phyloP scores from a whole-genome alignment of 257 asterid genomes.

The Solanum peruvianum region DNA sequence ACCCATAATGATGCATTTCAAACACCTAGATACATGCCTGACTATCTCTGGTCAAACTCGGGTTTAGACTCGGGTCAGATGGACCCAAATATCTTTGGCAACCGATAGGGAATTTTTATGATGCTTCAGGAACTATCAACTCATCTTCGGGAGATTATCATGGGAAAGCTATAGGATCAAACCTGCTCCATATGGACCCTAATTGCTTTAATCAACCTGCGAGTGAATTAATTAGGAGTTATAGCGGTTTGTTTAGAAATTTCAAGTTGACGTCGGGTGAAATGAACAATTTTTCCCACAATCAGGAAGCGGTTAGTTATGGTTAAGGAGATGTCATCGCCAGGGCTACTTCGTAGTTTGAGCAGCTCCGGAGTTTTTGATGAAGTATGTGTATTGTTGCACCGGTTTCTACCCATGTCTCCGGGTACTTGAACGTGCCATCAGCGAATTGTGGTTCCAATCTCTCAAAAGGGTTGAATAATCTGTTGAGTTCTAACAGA shows the following conservation, averaged over 20 bases:
- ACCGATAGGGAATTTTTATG: too few relatives aligned
- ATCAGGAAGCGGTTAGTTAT: too few relatives aligned
- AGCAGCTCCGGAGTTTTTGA: background rate
- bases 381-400: background rate
- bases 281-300: background rate
- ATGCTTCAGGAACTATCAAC: background rate
- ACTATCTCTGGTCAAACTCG: rapidly evolving
- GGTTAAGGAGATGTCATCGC: background rate
- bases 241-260: background rate
- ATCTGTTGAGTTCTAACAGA: background rate
- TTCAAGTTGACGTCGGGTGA: background rate
- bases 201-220: background rate
- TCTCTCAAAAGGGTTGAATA: background rate
- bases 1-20: background rate
- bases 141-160: background rate
- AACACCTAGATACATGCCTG: background rate
- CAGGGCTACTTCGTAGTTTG: background rate
- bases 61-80: background rate
- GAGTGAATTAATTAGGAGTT: slow-evolving; percentile 59
- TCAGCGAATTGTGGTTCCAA: background rate
- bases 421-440: background rate
- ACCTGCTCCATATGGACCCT: background rate
- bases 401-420: background rate
- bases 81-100: background rate
- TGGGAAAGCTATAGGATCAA: background rate